Conservation (phyloP, 169 alveolate genomes). For the Cyclospora cayetanensis region DNA sequence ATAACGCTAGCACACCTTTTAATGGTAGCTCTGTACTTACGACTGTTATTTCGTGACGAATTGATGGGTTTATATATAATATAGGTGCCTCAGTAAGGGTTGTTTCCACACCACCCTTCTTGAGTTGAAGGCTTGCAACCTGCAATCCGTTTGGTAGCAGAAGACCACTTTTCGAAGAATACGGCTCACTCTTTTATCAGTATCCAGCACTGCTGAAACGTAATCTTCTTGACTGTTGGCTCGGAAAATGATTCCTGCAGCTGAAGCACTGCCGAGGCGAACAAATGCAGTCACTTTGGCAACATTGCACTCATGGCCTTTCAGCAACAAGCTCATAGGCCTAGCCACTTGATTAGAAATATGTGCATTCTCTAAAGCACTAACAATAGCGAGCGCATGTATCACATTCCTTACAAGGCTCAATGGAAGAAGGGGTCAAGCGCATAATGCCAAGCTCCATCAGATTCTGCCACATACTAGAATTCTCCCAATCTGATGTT, state of each 20-base stretch:
- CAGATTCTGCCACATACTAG: conserved; percentile 33
- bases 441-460: conserved; percentile 59
- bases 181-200: neutral
- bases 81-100: conserved; percentile 7
- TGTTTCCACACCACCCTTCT: conserved; percentile 6
- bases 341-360: neutral
- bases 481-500: conserved; percentile 66
- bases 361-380: neutral
- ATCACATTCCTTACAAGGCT: conserved; percentile 36
- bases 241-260: conserved; percentile 61
- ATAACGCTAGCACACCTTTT: neutral
- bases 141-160: neutral
- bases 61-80: conserved; percentile 63
- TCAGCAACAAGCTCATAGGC: conserved; percentile 51
- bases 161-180: neutral
- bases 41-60: conserved; percentile 67
- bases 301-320: conserved; percentile 58
- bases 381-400: neutral
- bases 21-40: conserved; percentile 1
- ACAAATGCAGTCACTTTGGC: conserved; percentile 42
- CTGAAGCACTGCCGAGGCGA: conserved; percentile 48
- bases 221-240: conserved; percentile 42
- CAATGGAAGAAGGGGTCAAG: conserved; percentile 23
- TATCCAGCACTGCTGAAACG: conserved; percentile 51
- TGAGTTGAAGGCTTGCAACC: conserved; percentile 18